phyloP scores from a whole-genome alignment of 768 basidiomycete genomes.

The Rhodotorula paludigena region DNA sequence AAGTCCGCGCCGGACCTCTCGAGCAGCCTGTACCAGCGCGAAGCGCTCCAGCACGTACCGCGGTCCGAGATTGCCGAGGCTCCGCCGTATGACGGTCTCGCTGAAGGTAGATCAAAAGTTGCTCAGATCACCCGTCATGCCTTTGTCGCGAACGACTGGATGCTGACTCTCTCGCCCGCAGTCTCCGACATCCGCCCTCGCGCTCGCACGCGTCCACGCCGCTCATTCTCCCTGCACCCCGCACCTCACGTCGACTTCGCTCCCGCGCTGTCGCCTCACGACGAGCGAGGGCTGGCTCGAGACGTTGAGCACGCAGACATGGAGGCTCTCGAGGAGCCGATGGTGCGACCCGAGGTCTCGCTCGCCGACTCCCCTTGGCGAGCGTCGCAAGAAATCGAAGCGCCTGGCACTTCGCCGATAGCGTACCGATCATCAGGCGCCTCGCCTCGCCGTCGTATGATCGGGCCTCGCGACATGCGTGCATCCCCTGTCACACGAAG shows the following conservation, averaged over 20 bases:
- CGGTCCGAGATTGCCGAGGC: neutral
- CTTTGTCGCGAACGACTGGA: no score
- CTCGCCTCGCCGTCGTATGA: slow-evolving; percentile 27
- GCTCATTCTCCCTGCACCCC: neutral
- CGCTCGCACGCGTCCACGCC: neutral
- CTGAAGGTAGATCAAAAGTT: no score
- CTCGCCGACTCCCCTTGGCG: slow-evolving; percentile 14
- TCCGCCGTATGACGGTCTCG: neutral
- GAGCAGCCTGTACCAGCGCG: neutral
- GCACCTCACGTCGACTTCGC: neutral
- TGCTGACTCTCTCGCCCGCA: neutral
- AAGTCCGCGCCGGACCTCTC: slow-evolving; percentile 22
- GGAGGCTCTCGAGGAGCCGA: neutral
- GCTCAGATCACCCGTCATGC: no score
- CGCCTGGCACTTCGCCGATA: slow-evolving; percentile 23
- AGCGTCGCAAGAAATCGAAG: neutral
- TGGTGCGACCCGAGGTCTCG: slow-evolving; percentile 5
- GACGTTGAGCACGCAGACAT: no score
- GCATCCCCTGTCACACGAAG: neutral
- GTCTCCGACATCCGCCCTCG: neutral
- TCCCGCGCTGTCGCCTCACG: slow-evolving; percentile 20
- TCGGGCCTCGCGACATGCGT: slow-evolving; percentile 34
- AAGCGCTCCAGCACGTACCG: neutral
- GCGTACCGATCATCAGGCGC: slow-evolving; percentile 10
- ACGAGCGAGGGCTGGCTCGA: no score